Percentiles rank a stretch among this genome's conserved stretches.
Evolutionary conservation across 2,329 filamentous ascomycete genomes (phyloP).

Genomic region (Verticillium nubilum): DNA sequence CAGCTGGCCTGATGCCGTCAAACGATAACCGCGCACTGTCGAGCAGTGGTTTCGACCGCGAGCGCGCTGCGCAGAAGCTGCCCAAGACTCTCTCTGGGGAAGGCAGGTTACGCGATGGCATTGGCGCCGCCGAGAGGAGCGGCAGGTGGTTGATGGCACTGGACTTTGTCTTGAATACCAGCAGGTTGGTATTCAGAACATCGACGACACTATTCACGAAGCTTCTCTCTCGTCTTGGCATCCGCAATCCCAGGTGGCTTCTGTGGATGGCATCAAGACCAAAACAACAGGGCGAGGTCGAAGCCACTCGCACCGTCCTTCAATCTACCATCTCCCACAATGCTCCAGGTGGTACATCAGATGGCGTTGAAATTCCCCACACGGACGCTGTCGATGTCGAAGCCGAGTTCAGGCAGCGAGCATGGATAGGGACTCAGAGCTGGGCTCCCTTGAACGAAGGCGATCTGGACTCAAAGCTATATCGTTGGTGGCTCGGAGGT

Average conservation of each 20-base stretch:
- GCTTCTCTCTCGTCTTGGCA: slow-evolving; percentile 51
- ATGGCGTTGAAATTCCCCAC: slow-evolving; percentile 47
- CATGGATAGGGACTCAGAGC: slow-evolving; percentile 32
- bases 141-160: slow-evolving; percentile 71
- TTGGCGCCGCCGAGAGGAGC: slow-evolving; percentile 74
- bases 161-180: slow-evolving; percentile 73
- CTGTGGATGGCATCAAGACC: slow-evolving; percentile 39
- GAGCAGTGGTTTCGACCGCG: slow-evolving; percentile 60
- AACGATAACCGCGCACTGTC: slow-evolving; percentile 36
- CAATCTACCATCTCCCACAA: background rate
- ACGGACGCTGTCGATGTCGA: slow-evolving; percentile 74
- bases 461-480: slow-evolving; percentile 68
- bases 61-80: slow-evolving; percentile 60
- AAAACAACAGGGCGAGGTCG: slow-evolving; percentile 17
- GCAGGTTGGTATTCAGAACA: slow-evolving; percentile 56
- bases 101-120: slow-evolving; percentile 52
- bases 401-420: slow-evolving; percentile 63
- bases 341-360: slow-evolving; percentile 22
- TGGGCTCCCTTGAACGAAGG: slow-evolving; percentile 48
- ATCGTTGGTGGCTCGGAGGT: slow-evolving; percentile 77
- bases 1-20: slow-evolving; percentile 50
- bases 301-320: background rate
- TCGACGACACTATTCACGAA: slow-evolving; percentile 48
- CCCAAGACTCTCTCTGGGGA: slow-evolving; percentile 39
- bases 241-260: slow-evolving; percentile 61